Conservation (phyloP, 225 moss, liverwort and hornwort genomes). For the Anthoceros angustus region DNA sequence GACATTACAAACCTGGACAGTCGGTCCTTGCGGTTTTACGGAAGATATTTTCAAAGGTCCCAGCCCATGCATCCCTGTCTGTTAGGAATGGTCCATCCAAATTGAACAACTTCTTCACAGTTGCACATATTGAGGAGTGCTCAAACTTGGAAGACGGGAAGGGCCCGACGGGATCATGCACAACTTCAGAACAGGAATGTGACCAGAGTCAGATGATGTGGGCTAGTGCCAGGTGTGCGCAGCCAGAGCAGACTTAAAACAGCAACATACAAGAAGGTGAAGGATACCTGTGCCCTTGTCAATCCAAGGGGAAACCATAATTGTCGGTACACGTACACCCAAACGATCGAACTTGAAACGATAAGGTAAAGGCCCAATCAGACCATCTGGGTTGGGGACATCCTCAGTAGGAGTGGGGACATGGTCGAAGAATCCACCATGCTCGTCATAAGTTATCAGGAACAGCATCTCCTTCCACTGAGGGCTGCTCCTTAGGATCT, state of each 20-base stretch:
- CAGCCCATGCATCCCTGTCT: constrained; percentile 90
- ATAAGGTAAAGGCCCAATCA: constrained; percentile 46
- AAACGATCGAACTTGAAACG: constrained; percentile 71
- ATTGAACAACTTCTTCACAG: constrained; percentile 81
- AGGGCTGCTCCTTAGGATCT: constrained; percentile 77
- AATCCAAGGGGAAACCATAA: constrained; percentile 98
- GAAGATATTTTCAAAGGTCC: constrained; percentile 76
- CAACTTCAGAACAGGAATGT: constrained; percentile 34
- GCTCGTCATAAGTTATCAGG: constrained; percentile 89
- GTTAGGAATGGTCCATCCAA: constrained; percentile 65
- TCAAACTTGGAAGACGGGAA: constrained; percentile 74
- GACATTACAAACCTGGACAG: constrained; percentile 48
- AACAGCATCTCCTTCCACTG: constrained; percentile 96
- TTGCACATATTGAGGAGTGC: constrained; percentile 88
- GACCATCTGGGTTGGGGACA: constrained; percentile 84
- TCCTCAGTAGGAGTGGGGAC: constrained; percentile 75
- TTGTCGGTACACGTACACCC: constrained; percentile 90
- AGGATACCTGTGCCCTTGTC: constrained; percentile 78
- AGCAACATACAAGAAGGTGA: not conserved
- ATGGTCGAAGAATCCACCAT: constrained; percentile 93
- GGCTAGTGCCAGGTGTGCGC: not conserved
- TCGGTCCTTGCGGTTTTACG: constrained; percentile 72
- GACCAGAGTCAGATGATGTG: not conserved
- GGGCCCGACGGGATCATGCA: constrained; percentile 61
- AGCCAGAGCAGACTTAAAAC: not conserved